phyloP scores from a whole-genome alignment of 2,329 filamentous ascomycete genomes.

The Triangularia verruculosa region DNA sequence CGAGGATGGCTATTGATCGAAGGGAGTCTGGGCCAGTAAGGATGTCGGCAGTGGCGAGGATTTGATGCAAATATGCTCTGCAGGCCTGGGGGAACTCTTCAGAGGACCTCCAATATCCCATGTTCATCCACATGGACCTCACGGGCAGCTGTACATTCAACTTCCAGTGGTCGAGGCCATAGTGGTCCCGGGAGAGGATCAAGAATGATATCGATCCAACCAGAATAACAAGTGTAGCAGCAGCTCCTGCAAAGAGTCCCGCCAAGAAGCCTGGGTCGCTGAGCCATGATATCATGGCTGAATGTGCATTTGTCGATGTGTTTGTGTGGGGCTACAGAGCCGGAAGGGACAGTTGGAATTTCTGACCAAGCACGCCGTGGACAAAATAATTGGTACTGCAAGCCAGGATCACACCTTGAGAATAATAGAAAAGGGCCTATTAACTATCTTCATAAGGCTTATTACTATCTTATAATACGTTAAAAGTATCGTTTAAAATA shows the following conservation, averaged over 20 bases:
- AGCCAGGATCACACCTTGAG: too few relatives aligned
- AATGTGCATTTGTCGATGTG: background rate
- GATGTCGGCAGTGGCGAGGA: background rate
- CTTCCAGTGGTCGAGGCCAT: slow-evolving; percentile 14
- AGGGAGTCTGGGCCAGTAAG: background rate
- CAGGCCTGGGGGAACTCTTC: background rate
- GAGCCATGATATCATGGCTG: background rate
- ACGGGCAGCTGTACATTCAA: slow-evolving; percentile 2
- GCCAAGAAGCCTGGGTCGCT: background rate
- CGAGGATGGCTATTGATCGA: slow-evolving; percentile 2
- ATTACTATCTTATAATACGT: too few relatives aligned
- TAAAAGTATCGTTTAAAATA: too few relatives aligned
- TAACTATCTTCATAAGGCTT: too few relatives aligned
- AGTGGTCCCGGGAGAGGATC: background rate
- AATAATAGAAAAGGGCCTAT: too few relatives aligned
- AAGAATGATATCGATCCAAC: background rate
- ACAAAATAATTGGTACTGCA: too few relatives aligned
- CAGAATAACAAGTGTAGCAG: background rate
- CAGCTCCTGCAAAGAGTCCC: background rate
- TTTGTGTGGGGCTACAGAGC: background rate
- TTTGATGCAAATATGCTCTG: background rate
- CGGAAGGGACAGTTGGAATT: background rate
- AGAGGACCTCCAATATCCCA: slow-evolving; percentile 3
- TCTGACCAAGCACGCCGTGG: background rate
- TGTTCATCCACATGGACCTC: slow-evolving; percentile 10